Percentiles rank a stretch among this genome's conserved stretches.
Conservation (phyloP, 176 grass and related monocot species). For the Triticum aestivum region DNA sequence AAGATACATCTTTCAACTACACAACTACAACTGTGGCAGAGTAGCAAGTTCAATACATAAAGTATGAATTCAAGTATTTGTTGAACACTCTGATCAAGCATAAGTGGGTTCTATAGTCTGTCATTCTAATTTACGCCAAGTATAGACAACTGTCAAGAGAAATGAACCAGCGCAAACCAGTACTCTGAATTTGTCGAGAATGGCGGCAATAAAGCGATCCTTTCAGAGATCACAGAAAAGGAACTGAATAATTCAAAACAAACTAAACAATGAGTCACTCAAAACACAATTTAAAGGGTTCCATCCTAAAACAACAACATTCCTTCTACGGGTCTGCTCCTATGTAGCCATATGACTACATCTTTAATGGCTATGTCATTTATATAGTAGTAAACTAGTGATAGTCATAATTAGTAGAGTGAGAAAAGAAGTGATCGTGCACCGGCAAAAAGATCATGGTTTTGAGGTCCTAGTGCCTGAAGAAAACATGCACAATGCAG, state of each 20-base stretch:
- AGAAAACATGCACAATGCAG: neutral
- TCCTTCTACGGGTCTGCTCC: neutral
- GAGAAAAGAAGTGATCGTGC: conserved; percentile 5
- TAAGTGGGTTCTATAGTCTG: neutral
- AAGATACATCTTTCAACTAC: neutral
- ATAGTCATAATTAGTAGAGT: neutral
- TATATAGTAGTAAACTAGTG: conserved; percentile 8
- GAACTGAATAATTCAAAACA: neutral
- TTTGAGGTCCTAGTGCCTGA: neutral
- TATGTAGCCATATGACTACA: neutral
- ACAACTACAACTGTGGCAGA: neutral
- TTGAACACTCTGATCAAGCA: neutral
- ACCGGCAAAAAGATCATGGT: neutral
- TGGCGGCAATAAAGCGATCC: neutral
- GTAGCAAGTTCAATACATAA: neutral
- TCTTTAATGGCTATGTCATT: neutral
- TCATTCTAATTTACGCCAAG: neutral
- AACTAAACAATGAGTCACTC: conserved; percentile 1
- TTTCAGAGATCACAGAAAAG: neutral
- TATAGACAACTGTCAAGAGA: neutral
- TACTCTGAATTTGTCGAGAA: neutral
- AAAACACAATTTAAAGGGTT: neutral
- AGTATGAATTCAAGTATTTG: neutral
- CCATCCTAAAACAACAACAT: neutral
- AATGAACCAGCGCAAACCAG: neutral